Evolutionary conservation across 176 grass and related monocot species (phyloP), one percentile per base, ranked within the genome.

Genomic region (Avena atlantica): DNA sequence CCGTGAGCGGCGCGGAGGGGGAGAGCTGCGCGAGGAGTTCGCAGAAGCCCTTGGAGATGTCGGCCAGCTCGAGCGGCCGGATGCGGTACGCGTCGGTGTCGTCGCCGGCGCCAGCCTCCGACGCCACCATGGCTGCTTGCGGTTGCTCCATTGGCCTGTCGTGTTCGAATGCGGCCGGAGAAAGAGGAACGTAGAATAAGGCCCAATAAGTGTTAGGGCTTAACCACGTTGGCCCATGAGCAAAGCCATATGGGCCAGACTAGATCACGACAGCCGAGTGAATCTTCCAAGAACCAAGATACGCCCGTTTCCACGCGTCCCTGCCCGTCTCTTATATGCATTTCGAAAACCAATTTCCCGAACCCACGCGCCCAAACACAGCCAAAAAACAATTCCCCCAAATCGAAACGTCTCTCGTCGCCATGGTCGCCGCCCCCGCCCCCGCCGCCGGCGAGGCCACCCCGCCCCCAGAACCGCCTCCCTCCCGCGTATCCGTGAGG

Each of bases 11-110:
- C 20, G 76, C 64, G 4, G 75, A 88, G 0, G 75, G 82, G 60
- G 91, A 92, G 83, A 98, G 86, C 88, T 95, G 88, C 1, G 78
- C 31, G 4, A 98, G 95, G 23, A 93, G 91, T 5, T 92, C 86
- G 19, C 51, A 49, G 31, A 98, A 93, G 0, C 93, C 91, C 79
- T 70, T 98, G 19, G 83, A 86, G 34, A 91, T 19, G 83, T 98
- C 93, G 0, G 78, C 67, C 23, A 89, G 84, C 76, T 98, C 89
- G 12, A 98, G 89, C 37, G 63, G 76, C 29, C 95, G 81, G 68
- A 95, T 71, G 67, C 37, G 61, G 56, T 93, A 89, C 21, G 50
- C 65, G 21, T 74, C 85, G 9, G 52, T 64, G 34, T 10, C 61
- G 69, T 59, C 69, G 36, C 9, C 81, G 72, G 71, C 50, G 64